A percentile compares a stretch with the other conserved stretches of the same genome.
phyloP scores from a whole-genome alignment of 2,329 filamentous ascomycete species.

The Phaeosphaeriaceae sp. region DNA sequence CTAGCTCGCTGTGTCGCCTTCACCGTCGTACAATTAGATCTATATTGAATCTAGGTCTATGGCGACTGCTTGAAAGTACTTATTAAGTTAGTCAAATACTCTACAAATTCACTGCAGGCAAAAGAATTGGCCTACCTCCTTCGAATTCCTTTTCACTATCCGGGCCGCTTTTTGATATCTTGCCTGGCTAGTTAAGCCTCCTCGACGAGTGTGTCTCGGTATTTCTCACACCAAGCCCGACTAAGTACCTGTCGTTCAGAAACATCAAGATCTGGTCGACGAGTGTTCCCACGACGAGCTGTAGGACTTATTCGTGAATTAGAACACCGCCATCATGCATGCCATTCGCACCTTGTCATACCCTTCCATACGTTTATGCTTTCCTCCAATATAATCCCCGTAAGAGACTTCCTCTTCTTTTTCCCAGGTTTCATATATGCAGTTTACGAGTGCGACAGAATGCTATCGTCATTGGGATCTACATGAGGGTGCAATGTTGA shows the following conservation, averaged over 20 bases:
- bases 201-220: not conserved
- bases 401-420: no score
- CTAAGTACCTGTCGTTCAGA: not conserved
- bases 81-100: not conserved
- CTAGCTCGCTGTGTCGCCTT: not conserved
- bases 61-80: not conserved
- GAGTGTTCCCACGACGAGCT: not conserved
- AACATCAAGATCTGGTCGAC: not conserved
- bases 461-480: no score
- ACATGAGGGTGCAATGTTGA: no score
- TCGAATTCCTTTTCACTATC: not conserved
- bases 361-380: no score
- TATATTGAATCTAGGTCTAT: not conserved
- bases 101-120: not conserved
- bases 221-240: not conserved
- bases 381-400: no score
- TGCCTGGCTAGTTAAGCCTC: not conserved
- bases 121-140: not conserved
- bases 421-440: no score
- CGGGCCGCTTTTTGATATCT: not conserved
- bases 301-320: not conserved
- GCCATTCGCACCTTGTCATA: no score
- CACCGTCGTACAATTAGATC: not conserved
- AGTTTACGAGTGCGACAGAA: no score
- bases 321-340: no score